Percentiles rank a stretch among this genome's conserved stretches.
phyloP scores from a whole-genome alignment of 257 asterid species.

The Solanum lycopersicoides region DNA sequence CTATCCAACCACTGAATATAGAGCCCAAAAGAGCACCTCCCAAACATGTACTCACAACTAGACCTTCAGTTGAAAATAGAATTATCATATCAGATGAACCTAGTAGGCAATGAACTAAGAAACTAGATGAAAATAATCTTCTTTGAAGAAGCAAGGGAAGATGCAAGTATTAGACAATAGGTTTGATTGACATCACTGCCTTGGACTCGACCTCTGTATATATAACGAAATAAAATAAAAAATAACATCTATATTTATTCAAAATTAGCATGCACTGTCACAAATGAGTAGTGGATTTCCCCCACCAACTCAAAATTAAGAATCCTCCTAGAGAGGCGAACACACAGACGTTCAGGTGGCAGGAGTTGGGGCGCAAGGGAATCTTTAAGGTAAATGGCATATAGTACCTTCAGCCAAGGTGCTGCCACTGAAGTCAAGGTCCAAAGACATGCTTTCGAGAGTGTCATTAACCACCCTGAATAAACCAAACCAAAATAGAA shows the following conservation, averaged over 20 bases:
- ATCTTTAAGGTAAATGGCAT: neutral
- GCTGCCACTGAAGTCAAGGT: slow-evolving; percentile 77
- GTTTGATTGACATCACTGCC: neutral
- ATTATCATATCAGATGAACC: slow-evolving; percentile 4
- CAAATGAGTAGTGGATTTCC: neutral
- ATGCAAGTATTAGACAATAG: neutral
- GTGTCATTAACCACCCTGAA: slow-evolving; percentile 87
- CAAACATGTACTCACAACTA: slow-evolving; percentile 84
- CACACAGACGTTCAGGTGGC: neutral
- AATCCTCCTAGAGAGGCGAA: neutral
- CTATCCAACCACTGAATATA: slow-evolving; percentile 71
- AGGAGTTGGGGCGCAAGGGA: neutral
- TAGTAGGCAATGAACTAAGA: neutral
- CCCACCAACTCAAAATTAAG: neutral
- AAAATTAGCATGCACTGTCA: neutral
- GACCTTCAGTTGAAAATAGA: slow-evolving; percentile 34
- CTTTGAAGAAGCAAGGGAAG: neutral
- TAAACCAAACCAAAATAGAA: slow-evolving; percentile 10
- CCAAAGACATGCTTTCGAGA: slow-evolving; percentile 79
- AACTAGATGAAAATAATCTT: neutral
- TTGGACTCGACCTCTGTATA: neutral
- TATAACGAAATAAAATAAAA: neutral
- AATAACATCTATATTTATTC: neutral
- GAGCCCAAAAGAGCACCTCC: slow-evolving; percentile 92
- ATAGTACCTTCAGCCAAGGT: slow-evolving; percentile 83